Base-by-base conservation (phyloP, 2,329 filamentous ascomycete genomes). In the Pseudogymnoascus sp. region DNA sequence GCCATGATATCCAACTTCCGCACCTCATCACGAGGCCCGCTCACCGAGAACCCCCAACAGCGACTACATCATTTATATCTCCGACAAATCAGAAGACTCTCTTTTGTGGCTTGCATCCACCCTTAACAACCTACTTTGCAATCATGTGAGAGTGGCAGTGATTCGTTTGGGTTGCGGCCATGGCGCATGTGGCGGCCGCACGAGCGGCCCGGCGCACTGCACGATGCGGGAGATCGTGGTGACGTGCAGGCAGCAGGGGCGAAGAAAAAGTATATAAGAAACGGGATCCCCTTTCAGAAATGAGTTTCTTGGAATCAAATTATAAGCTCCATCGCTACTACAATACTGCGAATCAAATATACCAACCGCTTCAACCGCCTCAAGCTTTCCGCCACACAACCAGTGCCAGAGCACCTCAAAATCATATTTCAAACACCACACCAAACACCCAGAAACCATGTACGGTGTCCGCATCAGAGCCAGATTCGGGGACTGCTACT, bases 131-230 rank as follows among this genome's bases (percentile, higher is more conserved):
- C 50, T 11, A 4, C 2, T 19, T 10, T 33, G 7, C n/a, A 57
- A 57, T 57, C 28, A 57, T 57, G 50, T 57, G 50, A 57, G 50
- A 33, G 50, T 33, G 50, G 50, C 26, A 57, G 50, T 57, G 50
- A 57, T 57, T 57, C 28, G 50, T 57, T 33, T 15, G 17, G 50
- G 50, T 33, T 21, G 26, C n/a, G 28, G 44, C 28, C 50, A 33
- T 57, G 28, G 50, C 50, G 50, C 50, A 57, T 57, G 50, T 57
- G 47, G 50, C 4, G n/a, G 50, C 50, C 28, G 28, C n/a, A 10
- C 26, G 50, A 13, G 28, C 50, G 50, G 50, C 50, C 50, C 50
- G 50, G 50, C 50, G 50, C 50, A 57, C 50, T 57, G 50, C 50
- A 57, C 50, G 28, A 57, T 57, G 23, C 23, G 28, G 17, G 11